These are phyloP conservation scores for Eucalyptus pauciflora DNA, from an alignment of 345 rosid genomes.

Conservation along the genomic window DNA sequence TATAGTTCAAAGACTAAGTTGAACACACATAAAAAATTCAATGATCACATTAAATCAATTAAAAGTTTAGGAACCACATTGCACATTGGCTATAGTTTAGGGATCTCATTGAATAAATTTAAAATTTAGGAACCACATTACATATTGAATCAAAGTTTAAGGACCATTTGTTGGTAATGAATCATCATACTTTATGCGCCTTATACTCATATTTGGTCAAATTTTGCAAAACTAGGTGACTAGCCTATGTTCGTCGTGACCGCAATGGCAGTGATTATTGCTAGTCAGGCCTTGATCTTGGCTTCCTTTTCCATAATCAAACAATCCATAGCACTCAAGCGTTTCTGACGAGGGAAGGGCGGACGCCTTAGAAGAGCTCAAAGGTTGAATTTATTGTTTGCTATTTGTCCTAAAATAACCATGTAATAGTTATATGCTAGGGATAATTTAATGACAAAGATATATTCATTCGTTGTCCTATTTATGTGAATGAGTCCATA, in stretches of 20 bases:
- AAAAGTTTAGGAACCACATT: no score
- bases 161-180: rapidly evolving
- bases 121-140: rapidly evolving
- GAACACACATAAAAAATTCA: rapidly evolving
- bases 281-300: no score
- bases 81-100: rapidly evolving
- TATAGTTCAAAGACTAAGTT: rapidly evolving
- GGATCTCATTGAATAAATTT: no score
- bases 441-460: rapidly evolving
- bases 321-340: rapidly evolving
- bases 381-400: no score
- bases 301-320: no score
- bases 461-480: rapidly evolving
- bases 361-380: rapidly evolving
- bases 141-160: rapidly evolving
- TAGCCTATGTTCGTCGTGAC: rapidly evolving
- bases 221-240: rapidly evolving
- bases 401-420: rapidly evolving
- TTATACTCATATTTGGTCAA: no score
- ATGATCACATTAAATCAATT: rapidly evolving
- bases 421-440: rapidly evolving
- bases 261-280: rapidly evolving
- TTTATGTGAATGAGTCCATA: no score
- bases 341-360: rapidly evolving
- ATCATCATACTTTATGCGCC: no score